Conservation (phyloP, 164 flowering plant species). For the Berberis vulgaris region DNA sequence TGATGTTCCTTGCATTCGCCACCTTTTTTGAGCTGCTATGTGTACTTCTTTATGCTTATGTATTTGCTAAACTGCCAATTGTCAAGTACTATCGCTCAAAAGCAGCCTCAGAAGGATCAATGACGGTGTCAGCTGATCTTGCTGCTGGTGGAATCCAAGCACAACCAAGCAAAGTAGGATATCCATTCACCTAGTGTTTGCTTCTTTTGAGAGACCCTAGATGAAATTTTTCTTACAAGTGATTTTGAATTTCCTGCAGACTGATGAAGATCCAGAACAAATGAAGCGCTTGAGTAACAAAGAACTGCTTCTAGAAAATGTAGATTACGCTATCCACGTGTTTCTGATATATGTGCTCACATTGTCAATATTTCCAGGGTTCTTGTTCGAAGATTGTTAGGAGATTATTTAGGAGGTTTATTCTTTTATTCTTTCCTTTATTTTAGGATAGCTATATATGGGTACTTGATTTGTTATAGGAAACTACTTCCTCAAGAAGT, state of each 20-base stretch:
- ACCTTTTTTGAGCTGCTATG: slow-evolving; percentile 51
- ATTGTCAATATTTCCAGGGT: slow-evolving; percentile 76
- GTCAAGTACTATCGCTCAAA: slow-evolving; percentile 66
- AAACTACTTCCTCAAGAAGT: too few species aligned
- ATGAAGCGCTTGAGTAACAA: slow-evolving; percentile 45
- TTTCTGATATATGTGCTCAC: slow-evolving; percentile 58
- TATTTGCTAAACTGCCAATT: slow-evolving; percentile 59
- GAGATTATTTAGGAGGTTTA: too few species aligned
- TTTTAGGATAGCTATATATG: too few species aligned
- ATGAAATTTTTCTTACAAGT: background rate
- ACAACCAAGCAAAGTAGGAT: slow-evolving; percentile 7
- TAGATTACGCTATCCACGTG: slow-evolving; percentile 48
- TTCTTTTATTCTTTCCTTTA: too few species aligned
- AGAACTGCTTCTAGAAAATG: slow-evolving; percentile 42
- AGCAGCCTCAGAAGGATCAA: slow-evolving; percentile 78
- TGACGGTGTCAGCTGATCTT: slow-evolving; percentile 73
- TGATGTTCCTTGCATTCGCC: slow-evolving; percentile 50
- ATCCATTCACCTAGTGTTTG: background rate
- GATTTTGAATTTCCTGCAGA: slow-evolving; percentile 23
- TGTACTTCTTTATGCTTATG: slow-evolving; percentile 49
- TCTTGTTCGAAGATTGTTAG: slow-evolving; percentile 65
- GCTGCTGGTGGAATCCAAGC: slow-evolving; percentile 57
- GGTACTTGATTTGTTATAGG: too few species aligned
- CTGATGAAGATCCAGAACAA: slow-evolving; percentile 23
- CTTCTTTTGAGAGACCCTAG: background rate